phyloP scores from a whole-genome alignment of 108 stramenopile genomes.

The Cylindrotheca fusiformis region DNA sequence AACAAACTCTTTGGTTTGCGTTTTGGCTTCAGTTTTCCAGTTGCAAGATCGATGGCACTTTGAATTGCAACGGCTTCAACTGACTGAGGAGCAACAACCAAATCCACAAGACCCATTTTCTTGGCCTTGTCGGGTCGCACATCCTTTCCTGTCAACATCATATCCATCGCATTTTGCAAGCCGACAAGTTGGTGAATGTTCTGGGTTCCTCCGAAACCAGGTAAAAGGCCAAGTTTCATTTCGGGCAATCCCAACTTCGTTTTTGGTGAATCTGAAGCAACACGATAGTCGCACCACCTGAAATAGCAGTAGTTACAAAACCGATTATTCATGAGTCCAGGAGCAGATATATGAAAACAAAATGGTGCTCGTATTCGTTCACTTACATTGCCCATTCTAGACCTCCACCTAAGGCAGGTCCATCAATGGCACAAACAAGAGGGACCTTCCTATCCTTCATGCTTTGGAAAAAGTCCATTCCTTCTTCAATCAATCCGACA shows the following conservation, averaged over 20 bases:
- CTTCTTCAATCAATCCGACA: constrained; percentile 79
- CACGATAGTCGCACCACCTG: constrained; percentile 94
- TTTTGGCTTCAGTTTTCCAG: constrained; percentile 85
- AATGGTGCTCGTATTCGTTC: background rate
- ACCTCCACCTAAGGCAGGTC: constrained; percentile 97
- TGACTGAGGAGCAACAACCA: constrained; percentile 90
- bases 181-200: constrained; percentile 92
- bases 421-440: constrained; percentile 95
- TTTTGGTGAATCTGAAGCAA: constrained; percentile 89
- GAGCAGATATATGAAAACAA: background rate
- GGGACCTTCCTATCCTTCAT: constrained; percentile 82
- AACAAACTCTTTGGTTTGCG: constrained; percentile 79
- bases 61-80: constrained; percentile 86
- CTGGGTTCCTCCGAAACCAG: constrained; percentile 98
- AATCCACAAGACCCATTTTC: constrained; percentile 96
- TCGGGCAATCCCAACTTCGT: constrained; percentile 97
- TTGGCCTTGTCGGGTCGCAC: constrained; percentile 95
- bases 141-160: constrained; percentile 96
- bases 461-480: constrained; percentile 75
- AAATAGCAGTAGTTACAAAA: background rate
- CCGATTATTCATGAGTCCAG: background rate
- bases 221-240: constrained; percentile 96
- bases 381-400: constrained; percentile 92
- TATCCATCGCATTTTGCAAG: constrained; percentile 91
- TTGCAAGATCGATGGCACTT: constrained; percentile 81